Evolutionary conservation across 441 rosid species (phyloP).

Genomic region (Sinapis alba): DNA sequence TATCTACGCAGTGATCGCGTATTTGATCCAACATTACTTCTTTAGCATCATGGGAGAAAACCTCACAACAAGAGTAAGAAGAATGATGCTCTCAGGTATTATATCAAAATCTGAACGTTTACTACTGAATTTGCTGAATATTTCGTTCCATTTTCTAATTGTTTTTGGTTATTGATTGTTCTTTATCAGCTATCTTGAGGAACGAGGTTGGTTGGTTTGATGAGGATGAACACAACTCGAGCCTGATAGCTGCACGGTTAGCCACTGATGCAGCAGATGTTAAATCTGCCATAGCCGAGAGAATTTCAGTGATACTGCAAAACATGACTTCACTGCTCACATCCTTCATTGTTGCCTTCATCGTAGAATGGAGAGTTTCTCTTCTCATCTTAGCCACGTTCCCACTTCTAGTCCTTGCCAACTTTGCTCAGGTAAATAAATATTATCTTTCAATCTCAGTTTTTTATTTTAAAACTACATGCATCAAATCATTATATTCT

Average conservation of each 20-base stretch:
- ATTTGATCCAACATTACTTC: constrained; percentile 97
- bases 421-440: constrained; percentile 89
- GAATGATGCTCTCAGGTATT: constrained; percentile 99
- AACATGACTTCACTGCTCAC: constrained; percentile 99
- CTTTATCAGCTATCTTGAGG: constrained; percentile 75
- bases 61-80: constrained; percentile 94
- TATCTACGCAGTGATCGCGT: constrained; percentile 88
- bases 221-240: constrained; percentile 97
- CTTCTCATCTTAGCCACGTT: constrained; percentile 93
- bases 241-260: constrained; percentile 82
- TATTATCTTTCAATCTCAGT: not conserved
- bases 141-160: not conserved
- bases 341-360: constrained; percentile 96
- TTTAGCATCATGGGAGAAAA: constrained; percentile 99
- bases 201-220: constrained; percentile 99
- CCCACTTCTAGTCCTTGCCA: constrained; percentile 98
- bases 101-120: not conserved
- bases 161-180: constrained; percentile 14
- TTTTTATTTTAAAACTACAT: not conserved
- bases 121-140: not conserved
- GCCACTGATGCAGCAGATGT: constrained; percentile 96
- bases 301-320: constrained; percentile 93
- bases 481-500: not conserved
- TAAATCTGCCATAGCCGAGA: constrained; percentile 93
- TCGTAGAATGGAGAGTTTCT: constrained; percentile 98